A percentile compares a stretch with the other conserved stretches of the same genome.
Conservation (phyloP, 2,329 filamentous ascomycete genomes). For the Penicillium sp. region DNA sequence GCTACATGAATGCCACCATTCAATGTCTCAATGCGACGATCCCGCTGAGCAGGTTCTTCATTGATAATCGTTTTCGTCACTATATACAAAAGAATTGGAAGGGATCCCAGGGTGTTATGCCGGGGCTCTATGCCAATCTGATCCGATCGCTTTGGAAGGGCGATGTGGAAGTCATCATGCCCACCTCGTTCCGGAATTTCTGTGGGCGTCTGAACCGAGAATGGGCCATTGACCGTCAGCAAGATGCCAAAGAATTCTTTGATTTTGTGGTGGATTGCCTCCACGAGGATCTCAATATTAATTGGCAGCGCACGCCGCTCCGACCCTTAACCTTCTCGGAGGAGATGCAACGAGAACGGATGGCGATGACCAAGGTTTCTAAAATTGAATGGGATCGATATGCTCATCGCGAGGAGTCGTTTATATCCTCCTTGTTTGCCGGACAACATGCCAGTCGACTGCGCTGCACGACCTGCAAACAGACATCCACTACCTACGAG, state of each 20-base stretch:
- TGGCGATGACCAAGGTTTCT: conserved; percentile 62
- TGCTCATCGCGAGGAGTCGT: conserved; percentile 65
- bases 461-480: conserved; percentile 58
- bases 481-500: conserved; percentile 64
- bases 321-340: conserved; percentile 57
- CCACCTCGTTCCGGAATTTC: conserved; percentile 64
- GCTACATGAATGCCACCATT: conserved; percentile 88
- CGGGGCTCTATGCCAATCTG: conserved; percentile 59
- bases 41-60: conserved; percentile 61
- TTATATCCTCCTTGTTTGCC: conserved; percentile 75
- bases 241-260: conserved; percentile 89
- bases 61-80: conserved; percentile 57
- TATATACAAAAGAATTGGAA: conserved; percentile 63
- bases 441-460: conserved; percentile 63
- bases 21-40: conserved; percentile 76
- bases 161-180: conserved; percentile 49
- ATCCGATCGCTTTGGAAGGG: conserved; percentile 61
- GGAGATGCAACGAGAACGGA: conserved; percentile 58
- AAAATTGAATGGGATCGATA: conserved; percentile 71
- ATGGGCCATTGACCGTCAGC: conserved; percentile 73
- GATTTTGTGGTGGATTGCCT: conserved; percentile 76
- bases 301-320: conserved; percentile 58
- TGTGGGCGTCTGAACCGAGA: conserved; percentile 61
- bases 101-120: conserved; percentile 61
- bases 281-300: conserved; percentile 77